These are phyloP conservation scores for Moesziomyces globuligerus DNA, from an alignment of 1,284 basidiomycete genomes.

Conservation along the genomic window DNA sequence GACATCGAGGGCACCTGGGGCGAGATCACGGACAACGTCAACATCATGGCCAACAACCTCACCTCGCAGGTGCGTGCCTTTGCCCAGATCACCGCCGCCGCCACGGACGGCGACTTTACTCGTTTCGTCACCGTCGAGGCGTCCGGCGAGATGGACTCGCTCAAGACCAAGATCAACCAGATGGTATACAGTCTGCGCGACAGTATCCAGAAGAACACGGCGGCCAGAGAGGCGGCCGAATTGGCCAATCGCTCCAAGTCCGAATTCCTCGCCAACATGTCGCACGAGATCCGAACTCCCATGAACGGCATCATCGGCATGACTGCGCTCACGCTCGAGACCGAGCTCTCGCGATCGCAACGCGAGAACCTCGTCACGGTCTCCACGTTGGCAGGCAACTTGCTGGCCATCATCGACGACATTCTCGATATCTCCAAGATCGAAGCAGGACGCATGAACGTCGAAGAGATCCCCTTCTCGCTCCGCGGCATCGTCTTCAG, in stretches of 20 bases:
- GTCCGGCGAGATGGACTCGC: conserved; percentile 97
- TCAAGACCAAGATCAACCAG: conserved; percentile 99
- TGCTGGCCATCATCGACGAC: conserved; percentile 86
- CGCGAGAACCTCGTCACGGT: conserved; percentile 95
- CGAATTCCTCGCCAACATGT: conserved; percentile 76
- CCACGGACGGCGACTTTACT: conserved; percentile 98
- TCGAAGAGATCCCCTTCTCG: conserved; percentile 99
- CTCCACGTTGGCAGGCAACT: conserved; percentile 89
- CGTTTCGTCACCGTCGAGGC: conserved; percentile 99
- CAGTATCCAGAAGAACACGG: conserved; percentile 98
- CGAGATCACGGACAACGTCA: conserved; percentile 86
- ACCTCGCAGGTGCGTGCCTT: conserved; percentile 99
- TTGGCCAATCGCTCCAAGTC: conserved; percentile 91
- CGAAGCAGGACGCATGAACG: conserved; percentile 98
- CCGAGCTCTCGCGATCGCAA: conserved; percentile 85
- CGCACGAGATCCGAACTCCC: conserved; percentile 67
- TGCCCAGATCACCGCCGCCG: conserved; percentile 97
- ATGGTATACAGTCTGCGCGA: conserved; percentile 99
- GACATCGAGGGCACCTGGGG: conserved; percentile 98
- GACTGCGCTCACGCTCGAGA: conserved; percentile 97
- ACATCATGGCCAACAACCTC: conserved; percentile 76
- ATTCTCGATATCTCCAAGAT: conserved; percentile 68
- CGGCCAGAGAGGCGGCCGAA: conserved; percentile 96
- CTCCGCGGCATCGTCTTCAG: conserved; percentile 95
- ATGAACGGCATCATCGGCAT: conserved; percentile 89